Percentiles rank a stretch among this genome's conserved stretches.
Conservation (phyloP, 208 protist genomes). For the Wallacemonas sp. region DNA sequence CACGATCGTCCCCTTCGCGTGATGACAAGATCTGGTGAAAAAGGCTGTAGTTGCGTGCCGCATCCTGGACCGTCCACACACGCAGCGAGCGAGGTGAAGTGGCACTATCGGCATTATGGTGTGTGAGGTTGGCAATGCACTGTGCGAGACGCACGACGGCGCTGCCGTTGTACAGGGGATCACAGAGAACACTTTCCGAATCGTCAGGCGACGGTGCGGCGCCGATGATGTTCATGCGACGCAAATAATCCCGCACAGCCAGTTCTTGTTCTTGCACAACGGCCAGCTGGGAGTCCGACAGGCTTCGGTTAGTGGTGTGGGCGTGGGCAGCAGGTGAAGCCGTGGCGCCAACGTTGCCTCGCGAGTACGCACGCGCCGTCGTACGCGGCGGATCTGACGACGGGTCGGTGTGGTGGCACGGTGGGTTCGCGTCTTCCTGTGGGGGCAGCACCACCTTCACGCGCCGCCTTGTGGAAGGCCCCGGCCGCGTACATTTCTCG, state of each 20-base stretch:
- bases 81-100: slow-evolving; percentile 24
- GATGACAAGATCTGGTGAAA: not conserved
- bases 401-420: no score
- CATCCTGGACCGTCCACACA: slow-evolving; percentile 39
- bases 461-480: not conserved
- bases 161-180: slow-evolving; percentile 69
- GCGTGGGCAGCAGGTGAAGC: not conserved
- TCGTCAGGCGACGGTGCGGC: not conserved
- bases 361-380: no score
- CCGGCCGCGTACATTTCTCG: not conserved
- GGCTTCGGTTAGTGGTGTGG: not conserved
- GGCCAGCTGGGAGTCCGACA: slow-evolving; percentile 20
- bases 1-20: not conserved
- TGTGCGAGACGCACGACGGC: slow-evolving; percentile 55
- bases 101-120: no score
- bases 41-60: slow-evolving; percentile 42
- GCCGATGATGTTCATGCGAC: slow-evolving; percentile 64
- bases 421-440: not conserved
- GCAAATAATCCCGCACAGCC: slow-evolving; percentile 65
- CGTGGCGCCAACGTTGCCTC: not conserved
- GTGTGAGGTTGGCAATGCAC: slow-evolving; percentile 15
- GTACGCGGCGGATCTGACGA: no score
- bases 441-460: not conserved
- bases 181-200: slow-evolving; percentile 22
- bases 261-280: slow-evolving; percentile 13